Conservation (phyloP, 2,329 filamentous ascomycete species). For the Colletotrichum sp. region DNA sequence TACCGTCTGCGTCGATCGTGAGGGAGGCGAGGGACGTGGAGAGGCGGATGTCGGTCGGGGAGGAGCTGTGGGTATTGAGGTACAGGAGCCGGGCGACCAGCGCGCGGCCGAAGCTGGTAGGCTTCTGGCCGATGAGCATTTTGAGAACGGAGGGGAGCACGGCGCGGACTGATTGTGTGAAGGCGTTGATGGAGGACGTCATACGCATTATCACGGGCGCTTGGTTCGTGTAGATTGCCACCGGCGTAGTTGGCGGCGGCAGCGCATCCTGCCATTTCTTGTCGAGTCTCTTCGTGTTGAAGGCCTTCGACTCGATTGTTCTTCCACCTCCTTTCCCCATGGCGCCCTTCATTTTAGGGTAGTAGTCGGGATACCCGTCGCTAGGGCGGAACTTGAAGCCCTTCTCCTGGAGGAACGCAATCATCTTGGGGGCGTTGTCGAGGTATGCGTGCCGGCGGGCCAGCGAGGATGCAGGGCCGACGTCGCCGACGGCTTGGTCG, state of each 20-base stretch:
- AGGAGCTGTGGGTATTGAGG: slow-evolving; percentile 19
- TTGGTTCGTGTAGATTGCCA: slow-evolving; percentile 21
- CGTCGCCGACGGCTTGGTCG: slow-evolving; percentile 30
- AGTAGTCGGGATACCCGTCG: slow-evolving; percentile 35
- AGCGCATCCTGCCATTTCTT: slow-evolving; percentile 24
- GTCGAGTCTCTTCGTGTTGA: slow-evolving; percentile 31
- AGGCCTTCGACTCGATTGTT: slow-evolving; percentile 30
- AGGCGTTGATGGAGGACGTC: neutral
- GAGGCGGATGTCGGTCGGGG: slow-evolving; percentile 11
- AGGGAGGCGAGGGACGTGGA: slow-evolving; percentile 18
- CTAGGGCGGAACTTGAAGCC: slow-evolving; percentile 31
- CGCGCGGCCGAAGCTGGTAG: slow-evolving; percentile 27
- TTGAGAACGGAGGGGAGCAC: slow-evolving; percentile 5
- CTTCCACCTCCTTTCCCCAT: slow-evolving; percentile 24
- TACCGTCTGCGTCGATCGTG: slow-evolving; percentile 19
- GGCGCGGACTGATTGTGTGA: neutral
- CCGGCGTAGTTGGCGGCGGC: slow-evolving; percentile 9
- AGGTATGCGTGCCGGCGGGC: slow-evolving; percentile 32
- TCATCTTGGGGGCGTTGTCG: slow-evolving; percentile 33
- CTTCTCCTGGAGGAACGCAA: slow-evolving; percentile 29
- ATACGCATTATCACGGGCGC: neutral
- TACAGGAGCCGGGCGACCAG: slow-evolving; percentile 27
- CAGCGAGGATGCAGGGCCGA: slow-evolving; percentile 31
- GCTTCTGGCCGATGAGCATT: slow-evolving; percentile 18
- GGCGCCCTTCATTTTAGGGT: slow-evolving; percentile 27